A percentile compares a stretch with the other conserved stretches of the same genome.
Evolutionary conservation across 164 flowering plant species (phyloP).

Genomic region (Stephania japonica): DNA sequence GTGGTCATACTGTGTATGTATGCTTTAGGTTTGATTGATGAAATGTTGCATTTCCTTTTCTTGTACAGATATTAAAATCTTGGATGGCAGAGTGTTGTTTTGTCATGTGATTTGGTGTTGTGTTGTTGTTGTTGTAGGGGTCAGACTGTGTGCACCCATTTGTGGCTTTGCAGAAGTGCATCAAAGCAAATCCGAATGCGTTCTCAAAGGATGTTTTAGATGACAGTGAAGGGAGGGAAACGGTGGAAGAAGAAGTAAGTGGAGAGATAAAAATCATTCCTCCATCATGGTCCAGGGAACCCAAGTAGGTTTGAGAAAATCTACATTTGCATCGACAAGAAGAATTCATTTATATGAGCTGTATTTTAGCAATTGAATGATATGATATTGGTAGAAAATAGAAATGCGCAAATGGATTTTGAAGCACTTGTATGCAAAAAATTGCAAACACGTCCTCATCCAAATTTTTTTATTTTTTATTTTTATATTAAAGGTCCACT

Average conservation of each 20-base stretch:
- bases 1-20: neutral
- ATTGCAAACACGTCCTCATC: too few relatives aligned
- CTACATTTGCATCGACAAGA: neutral
- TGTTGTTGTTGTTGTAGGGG: constrained; percentile 38
- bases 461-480: too few relatives aligned
- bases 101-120: neutral
- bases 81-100: neutral
- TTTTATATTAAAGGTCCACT: too few relatives aligned
- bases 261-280: constrained; percentile 50
- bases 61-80: neutral
- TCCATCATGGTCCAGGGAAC: constrained; percentile 57
- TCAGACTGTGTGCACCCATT: constrained; percentile 86
- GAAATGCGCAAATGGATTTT: too few relatives aligned
- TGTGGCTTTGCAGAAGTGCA: constrained; percentile 80
- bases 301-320: constrained; percentile 22
- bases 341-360: neutral
- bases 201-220: constrained; percentile 63
- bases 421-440: too few relatives aligned
- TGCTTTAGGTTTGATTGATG: neutral
- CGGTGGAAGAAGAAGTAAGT: constrained; percentile 37
- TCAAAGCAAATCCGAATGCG: constrained; percentile 73
- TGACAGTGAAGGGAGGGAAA: constrained; percentile 30
- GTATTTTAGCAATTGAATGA: neutral
- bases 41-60: neutral
- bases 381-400: neutral